These are phyloP conservation scores for Epichloe coenophiala DNA, from an alignment of 2,329 filamentous ascomycete genomes.

Conservation along the genomic window DNA sequence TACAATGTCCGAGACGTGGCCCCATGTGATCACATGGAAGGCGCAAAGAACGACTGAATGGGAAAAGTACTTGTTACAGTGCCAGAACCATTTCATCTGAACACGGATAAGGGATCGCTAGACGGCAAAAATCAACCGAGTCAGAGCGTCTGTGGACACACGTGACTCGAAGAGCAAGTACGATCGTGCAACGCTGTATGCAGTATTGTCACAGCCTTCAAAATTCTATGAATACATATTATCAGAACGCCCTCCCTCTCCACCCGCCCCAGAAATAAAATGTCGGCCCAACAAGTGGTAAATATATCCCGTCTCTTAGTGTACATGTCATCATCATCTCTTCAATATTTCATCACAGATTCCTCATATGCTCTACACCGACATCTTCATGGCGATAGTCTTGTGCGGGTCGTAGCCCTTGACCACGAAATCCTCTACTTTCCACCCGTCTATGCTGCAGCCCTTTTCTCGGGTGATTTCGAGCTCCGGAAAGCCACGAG, in stretches of 20 bases:
- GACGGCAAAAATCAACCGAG: too few species aligned
- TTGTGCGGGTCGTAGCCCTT: slow-evolving; percentile 85
- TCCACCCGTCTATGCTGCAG: slow-evolving; percentile 81
- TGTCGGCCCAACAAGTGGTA: too few species aligned
- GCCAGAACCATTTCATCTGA: too few species aligned
- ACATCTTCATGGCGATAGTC: slow-evolving; percentile 97
- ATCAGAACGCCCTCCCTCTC: neutral
- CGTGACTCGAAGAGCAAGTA: neutral
- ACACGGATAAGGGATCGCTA: too few species aligned
- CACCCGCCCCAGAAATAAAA: too few species aligned
- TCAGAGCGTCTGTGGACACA: too few species aligned
- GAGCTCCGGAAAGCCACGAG: slow-evolving; percentile 66
- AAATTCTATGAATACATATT: neutral
- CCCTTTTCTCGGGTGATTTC: slow-evolving; percentile 55
- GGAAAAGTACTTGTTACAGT: too few species aligned
- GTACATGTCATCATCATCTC: neutral
- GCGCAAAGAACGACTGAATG: too few species aligned
- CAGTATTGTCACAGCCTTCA: neutral
- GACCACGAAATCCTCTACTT: slow-evolving; percentile 73
- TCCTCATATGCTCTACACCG: slow-evolving; percentile 41
- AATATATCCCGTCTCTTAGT: too few species aligned
- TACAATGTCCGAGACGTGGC: too few species aligned
- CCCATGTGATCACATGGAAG: too few species aligned
- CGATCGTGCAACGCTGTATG: neutral
- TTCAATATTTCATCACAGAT: neutral